Evolutionary conservation across 2,329 filamentous ascomycete genomes (phyloP).

Genomic region (Diaporthe capsici): DNA sequence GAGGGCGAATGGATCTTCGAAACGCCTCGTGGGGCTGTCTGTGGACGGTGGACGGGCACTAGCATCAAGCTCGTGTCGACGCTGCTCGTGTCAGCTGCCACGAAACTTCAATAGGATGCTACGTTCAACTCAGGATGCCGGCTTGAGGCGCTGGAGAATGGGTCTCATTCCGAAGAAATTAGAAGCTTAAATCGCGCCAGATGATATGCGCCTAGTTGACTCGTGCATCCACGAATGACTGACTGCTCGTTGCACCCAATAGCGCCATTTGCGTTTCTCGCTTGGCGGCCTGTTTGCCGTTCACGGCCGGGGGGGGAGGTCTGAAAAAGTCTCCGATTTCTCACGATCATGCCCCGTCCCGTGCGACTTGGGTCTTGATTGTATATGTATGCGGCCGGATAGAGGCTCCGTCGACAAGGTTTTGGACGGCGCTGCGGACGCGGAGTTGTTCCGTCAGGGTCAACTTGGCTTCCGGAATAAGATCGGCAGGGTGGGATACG

Average conservation of each 20-base stretch:
- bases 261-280: neutral
- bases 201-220: constrained; percentile 20
- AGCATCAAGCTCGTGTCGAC: neutral
- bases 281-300: neutral
- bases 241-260: neutral
- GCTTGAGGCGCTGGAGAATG: neutral
- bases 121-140: neutral
- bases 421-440: neutral
- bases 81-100: constrained; percentile 2
- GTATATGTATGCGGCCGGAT: neutral
- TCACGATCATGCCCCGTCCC: neutral
- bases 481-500: constrained; percentile 19
- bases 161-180: neutral
- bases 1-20: neutral
- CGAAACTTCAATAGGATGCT: neutral
- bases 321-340: neutral
- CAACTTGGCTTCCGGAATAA: neutral
- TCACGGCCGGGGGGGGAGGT: neutral
- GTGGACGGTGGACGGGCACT: neutral
- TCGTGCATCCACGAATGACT: neutral
- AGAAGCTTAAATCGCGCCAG: constrained; percentile 24
- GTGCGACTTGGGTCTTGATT: neutral
- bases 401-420: neutral
- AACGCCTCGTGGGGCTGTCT: neutral
- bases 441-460: neutral